Percentiles rank a stretch among this genome's conserved stretches.
Evolutionary conservation across 139 green algal species (phyloP).

Genomic region (Axilococcus clingmanii): DNA sequence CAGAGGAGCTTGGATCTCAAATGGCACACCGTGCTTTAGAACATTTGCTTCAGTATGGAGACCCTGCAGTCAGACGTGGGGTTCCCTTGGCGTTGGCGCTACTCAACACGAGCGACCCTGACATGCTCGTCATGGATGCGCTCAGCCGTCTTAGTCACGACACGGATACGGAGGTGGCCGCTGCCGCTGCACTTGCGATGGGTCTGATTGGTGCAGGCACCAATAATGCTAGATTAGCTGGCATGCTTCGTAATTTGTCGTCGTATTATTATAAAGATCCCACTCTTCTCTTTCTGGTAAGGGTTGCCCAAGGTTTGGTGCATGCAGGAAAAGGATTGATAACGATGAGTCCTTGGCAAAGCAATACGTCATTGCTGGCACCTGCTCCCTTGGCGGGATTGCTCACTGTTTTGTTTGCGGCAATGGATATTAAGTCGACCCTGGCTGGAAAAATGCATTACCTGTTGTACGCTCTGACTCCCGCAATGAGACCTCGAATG

Average conservation of each 20-base stretch:
- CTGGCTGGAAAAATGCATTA: conserved; percentile 85
- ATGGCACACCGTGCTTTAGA: conserved; percentile 87
- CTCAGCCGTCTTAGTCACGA: conserved; percentile 91
- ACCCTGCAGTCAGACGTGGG: conserved; percentile 42
- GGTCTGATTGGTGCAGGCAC: conserved; percentile 91
- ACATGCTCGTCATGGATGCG: conserved; percentile 80
- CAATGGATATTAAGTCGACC: conserved; percentile 65
- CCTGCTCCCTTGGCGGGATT: conserved; percentile 70
- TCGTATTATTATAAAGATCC: conserved; percentile 98
- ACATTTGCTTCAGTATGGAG: conserved; percentile 90
- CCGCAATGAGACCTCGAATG: conserved; percentile 91
- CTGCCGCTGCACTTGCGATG: conserved; percentile 78
- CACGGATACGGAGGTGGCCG: conserved; percentile 63
- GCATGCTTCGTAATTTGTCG: conserved; percentile 72
- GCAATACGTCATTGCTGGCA: conserved; percentile 77
- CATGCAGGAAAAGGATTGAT: conserved; percentile 98
- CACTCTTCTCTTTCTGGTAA: conserved; percentile 78
- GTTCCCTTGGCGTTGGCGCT: conserved; percentile 87
- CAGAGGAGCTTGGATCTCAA: conserved; percentile 80
- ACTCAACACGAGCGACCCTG: conserved; percentile 78
- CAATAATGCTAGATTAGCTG: conserved; percentile 89
- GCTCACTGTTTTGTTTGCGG: conserved; percentile 64
- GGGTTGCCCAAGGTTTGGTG: conserved; percentile 42
- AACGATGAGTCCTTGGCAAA: conserved; percentile 83
- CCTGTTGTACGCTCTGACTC: conserved; percentile 82